Evolutionary conservation across 139 green algal genomes (phyloP).

Genomic region (Coelastrella sp.): DNA sequence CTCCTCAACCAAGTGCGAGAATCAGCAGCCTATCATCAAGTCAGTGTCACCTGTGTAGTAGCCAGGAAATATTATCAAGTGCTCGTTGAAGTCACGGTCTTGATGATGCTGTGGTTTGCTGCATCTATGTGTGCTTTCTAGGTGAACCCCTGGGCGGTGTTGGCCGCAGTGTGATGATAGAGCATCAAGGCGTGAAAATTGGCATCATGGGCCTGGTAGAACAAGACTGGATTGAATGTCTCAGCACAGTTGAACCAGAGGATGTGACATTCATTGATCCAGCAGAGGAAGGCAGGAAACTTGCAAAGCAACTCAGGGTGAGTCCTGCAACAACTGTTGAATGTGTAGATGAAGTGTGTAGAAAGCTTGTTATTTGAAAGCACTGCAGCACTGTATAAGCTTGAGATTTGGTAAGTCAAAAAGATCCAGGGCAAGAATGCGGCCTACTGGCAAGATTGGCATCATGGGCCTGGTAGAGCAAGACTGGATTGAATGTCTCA

Average conservation of each 20-base stretch:
- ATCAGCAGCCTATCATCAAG: no score
- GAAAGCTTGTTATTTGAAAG: background rate
- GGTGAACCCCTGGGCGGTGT: slow-evolving; percentile 54
- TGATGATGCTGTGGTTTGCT: background rate
- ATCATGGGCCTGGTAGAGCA: slow-evolving; percentile 83
- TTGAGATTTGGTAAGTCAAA: no score
- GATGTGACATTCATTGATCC: slow-evolving; percentile 81
- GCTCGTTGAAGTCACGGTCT: no score
- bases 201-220: slow-evolving; percentile 86
- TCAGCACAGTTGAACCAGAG: slow-evolving; percentile 61
- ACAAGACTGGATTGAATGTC: slow-evolving; percentile 71
- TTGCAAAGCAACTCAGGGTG: slow-evolving; percentile 62
- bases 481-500: slow-evolving; percentile 75
- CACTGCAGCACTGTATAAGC: no score
- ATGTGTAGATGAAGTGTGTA: background rate
- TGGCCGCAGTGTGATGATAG: slow-evolving; percentile 40
- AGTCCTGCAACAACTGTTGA: background rate
- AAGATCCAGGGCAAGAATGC: no score
- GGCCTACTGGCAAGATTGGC: slow-evolving; percentile 57
- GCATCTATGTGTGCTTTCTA: background rate
- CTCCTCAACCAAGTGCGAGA: no score
- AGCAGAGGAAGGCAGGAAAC: slow-evolving; percentile 64
- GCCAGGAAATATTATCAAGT: no score
- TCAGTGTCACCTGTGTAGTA: no score
- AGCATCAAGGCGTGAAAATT: slow-evolving; percentile 63